Conservation (phyloP, 2,329 filamentous ascomycete species). For the Diplodia intermedia region DNA sequence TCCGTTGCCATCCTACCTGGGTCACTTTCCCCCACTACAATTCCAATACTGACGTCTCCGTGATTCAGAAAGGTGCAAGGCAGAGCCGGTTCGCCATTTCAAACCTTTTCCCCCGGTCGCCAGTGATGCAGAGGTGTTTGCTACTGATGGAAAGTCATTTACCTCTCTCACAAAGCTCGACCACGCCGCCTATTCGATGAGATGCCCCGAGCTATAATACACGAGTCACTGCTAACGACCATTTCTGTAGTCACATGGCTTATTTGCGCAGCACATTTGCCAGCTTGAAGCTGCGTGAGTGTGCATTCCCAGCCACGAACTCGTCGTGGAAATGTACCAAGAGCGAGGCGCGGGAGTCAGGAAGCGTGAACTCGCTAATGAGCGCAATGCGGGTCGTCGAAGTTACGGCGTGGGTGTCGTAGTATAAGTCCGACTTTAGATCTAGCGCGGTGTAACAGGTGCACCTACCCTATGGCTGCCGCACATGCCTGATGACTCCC, state of each 20-base stretch:
- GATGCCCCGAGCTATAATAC: not conserved
- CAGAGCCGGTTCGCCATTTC: too few relatives aligned
- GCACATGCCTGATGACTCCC: not conserved
- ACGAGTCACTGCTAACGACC: not conserved
- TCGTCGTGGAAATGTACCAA: not conserved
- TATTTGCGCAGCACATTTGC: not conserved
- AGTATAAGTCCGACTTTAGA: not conserved
- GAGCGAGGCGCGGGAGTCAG: not conserved
- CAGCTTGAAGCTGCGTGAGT: not conserved
- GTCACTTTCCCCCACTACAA: not conserved
- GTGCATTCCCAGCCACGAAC: not conserved
- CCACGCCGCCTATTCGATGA: too few relatives aligned
- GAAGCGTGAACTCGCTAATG: not conserved
- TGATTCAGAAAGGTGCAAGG: not conserved
- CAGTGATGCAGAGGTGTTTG: not conserved
- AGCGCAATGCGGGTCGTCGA: too few relatives aligned
- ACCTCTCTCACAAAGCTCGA: not conserved
- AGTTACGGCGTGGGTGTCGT: not conserved
- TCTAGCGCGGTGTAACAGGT: not conserved
- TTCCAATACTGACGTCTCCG: not conserved
- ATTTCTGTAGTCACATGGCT: not conserved
- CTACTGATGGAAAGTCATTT: not conserved
- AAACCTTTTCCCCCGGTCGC: too few relatives aligned
- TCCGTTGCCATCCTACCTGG: too few relatives aligned
- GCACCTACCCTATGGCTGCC: not conserved